Evolutionary conservation across 306 rosid species (phyloP), one percentile per base, ranked within the genome.

Genomic region (Urtica urens): DNA sequence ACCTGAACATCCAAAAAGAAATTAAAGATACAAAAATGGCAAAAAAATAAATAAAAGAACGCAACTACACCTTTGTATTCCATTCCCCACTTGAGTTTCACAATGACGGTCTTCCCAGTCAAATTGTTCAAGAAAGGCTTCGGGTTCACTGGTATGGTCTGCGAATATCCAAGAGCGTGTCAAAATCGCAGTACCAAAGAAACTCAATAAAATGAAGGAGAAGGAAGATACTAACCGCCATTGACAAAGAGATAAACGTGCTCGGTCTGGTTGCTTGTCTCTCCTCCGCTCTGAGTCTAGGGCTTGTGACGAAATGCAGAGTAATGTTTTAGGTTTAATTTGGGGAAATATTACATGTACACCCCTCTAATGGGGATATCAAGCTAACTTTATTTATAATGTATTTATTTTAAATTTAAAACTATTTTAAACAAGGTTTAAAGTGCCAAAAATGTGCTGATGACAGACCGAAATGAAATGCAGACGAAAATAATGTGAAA

Each of bases 61-160:
- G 3, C 20, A 20, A 53, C 13, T 35, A 39, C 24, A 75, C 81
- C 81, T 62, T 75, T 75, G 77, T 75, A 75, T 57, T 75, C 81
- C 81, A 75, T 75, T 24, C 77, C 81, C 81, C 81, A 75, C 41
- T 75, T 75, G 11, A 75, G 81, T 30, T 75, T 75, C 28, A 75
- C 81, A 21, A 70, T 46, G 47, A 75, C 77, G 6, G 77, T 59
- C 71, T 75, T 75, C 22, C 81, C 81, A 7, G 81, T 75, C 68
- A 75, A 65, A 62, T 75, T 70, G 74, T 75, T 75, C 74, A 75
- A 66, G 58, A 75, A 75, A n/a, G 77, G 77, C 31, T 75, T 75
- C 1, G 81, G 81, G 63, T 75, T 75, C 38, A 75, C 81, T 33
- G 81, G 81, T n/a, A 75, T 70, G 0, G 71, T 62, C 81, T 75